Base-by-base conservation (phyloP, 108 stramenopile genomes). In the Nitzschia putrida region DNA sequence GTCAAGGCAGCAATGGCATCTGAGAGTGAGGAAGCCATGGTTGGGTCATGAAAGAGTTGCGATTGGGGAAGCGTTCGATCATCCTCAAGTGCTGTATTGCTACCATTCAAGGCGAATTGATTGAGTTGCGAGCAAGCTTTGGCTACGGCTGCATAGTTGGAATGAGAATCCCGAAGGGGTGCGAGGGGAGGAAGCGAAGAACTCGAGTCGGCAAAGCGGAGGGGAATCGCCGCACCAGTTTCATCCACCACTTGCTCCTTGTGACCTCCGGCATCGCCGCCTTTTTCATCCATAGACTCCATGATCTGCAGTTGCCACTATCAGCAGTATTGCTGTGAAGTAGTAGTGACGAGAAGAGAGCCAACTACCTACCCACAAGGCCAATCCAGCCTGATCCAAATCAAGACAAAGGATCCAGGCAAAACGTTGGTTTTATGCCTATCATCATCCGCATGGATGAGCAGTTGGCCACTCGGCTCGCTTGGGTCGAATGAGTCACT, bases 41-140 rank as follows among this genome's bases (percentile, higher is more conserved):
- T 52, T 4, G 76, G 24, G 29, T 78, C 80, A 61, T 80, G 83
- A 74, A 77, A 70, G 26, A 84, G 57, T 11, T 47, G 22, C 5
- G 73, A 75, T 11, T 73, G 71, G 12, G 57, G 52, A 18, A 74
- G 69, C 16, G 64, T 40, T 38, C 38, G n/a, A 12, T 41, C 39
- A 22, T 78, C 77, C 9, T 76, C 69, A 18, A 56, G 4, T 9
- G 82, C 52, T 23, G 52, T 54, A 26, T 47, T 66, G n/a, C 68
- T 64, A 44, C 73, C 78, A 52, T 74, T 57, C 50, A 63, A 64
- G 18, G 75, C 78, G 57, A 65, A 79, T 71, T 83, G 83, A 61
- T 66, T 76, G 29, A 83, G 34, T 12, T 75, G 53, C 14, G 79
- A 58, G 69, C 83, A 83, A 3, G 83, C 63, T 53, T 73, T 76